phyloP scores from a whole-genome alignment of 2,329 filamentous ascomycete genomes.

The Colletotrichum sp. region DNA sequence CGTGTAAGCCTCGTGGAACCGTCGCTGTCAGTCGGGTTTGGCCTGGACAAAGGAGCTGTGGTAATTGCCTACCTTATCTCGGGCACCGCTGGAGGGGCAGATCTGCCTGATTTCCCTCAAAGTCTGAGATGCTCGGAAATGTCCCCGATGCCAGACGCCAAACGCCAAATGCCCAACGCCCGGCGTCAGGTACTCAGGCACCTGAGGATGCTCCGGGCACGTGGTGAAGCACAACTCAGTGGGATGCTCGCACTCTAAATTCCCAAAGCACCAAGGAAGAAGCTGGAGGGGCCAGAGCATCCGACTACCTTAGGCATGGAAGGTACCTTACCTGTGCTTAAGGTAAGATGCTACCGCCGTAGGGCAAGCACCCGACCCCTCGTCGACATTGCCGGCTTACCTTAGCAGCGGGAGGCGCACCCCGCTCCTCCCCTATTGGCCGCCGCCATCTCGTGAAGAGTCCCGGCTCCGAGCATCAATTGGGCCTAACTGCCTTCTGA shows the following conservation, averaged over 20 bases:
- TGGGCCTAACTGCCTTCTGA: neutral
- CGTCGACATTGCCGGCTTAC: neutral
- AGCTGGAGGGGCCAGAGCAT: neutral
- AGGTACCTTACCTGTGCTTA: too few species aligned
- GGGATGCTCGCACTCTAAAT: neutral
- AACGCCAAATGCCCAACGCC: neutral
- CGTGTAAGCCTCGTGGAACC: neutral
- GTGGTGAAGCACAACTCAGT: neutral
- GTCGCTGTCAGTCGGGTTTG: neutral
- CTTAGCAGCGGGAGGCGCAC: neutral
- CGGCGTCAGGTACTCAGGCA: neutral
- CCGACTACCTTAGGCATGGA: too few species aligned
- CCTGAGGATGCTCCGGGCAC: neutral
- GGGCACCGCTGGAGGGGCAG: neutral
- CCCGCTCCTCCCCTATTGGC: neutral
- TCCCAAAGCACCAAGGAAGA: neutral
- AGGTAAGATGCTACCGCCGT: neutral
- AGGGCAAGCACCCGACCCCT: neutral
- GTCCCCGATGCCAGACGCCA: neutral
- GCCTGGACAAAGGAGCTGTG: neutral
- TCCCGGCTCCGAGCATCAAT: neutral
- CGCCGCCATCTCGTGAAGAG: neutral
- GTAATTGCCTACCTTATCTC: neutral
- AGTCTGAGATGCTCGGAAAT: neutral
- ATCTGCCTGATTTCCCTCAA: neutral